Base-by-base conservation (phyloP, 306 rosid species). In the Mimosa bimucronata region DNA sequence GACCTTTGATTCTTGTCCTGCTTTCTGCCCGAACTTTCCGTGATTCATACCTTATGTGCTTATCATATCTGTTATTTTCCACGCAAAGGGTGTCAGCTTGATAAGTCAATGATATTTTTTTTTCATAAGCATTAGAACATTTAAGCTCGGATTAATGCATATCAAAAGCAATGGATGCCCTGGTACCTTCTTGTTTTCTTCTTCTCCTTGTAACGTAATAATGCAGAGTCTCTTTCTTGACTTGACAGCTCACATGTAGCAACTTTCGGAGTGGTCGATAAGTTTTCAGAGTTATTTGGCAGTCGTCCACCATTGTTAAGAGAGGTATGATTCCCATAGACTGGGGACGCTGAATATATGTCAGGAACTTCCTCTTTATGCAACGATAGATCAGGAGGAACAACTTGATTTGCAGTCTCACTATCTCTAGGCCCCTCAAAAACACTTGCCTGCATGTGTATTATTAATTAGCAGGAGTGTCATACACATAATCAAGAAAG, bases 181-280 rank as follows among this genome's bases (percentile, higher is more conserved):
- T 16, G 15, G 67, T 89, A 94, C 98, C 98, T 94, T 84, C 98
- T 90, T 34, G 96, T 87, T 88, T 88, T 92, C 88, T 85, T 94
- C 89, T 94, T 94, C 88, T 90, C 92, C 88, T 94, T 94, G 88
- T 94, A 94, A 38, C 98, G 90, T 64, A 89, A 83, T 55, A 94
- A 81, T 23, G 98, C 97, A 31, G 92, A 88, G 85, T 92, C 97
- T 78, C 98, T 85, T 55, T 90, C 91, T 82, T 88, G 94, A 77
- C 85, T 89, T 12, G 79, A 80, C 73, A 91, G 61, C 68, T 94
- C 98, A 80, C 85, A 81, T 57, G 88, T 38, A 46, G 73, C 78
- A 44, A 85, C 85, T 79, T 71, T 94, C 0, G 84, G 88, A 74
- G 83, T 60, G 45, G 84, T 85, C 46, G 86, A 23, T 16, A 77